Percentiles rank a stretch among this genome's conserved stretches.
Evolutionary conservation across 306 rosid genomes (phyloP).

Genomic region (Albizia julibrissin): DNA sequence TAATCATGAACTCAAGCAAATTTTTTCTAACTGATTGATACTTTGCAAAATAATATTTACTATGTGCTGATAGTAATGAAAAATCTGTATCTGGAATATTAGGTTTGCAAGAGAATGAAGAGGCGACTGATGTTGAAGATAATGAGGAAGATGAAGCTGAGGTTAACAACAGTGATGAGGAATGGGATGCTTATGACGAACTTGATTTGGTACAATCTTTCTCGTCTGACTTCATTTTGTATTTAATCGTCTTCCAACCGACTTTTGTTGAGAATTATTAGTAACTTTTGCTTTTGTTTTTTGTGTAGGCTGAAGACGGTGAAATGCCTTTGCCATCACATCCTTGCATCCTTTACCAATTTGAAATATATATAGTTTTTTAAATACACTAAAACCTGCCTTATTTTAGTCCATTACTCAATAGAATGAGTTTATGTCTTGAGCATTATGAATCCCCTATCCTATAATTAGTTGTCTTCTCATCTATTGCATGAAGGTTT

Average conservation of each 20-base stretch:
- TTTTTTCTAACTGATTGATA: neutral
- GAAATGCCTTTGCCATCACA: constrained; percentile 61
- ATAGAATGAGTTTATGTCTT: neutral
- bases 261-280: constrained; percentile 15
- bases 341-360: constrained; percentile 63
- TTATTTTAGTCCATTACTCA: neutral
- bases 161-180: constrained; percentile 63
- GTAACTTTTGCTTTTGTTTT: constrained; percentile 29
- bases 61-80: constrained; percentile 20
- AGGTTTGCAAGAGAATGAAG: constrained; percentile 52
- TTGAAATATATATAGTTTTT: neutral
- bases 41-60: constrained; percentile 1
- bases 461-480: neutral
- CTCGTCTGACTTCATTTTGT: constrained; percentile 20
- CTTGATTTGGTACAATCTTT: constrained; percentile 52
- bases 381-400: neutral
- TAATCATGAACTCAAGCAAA: neutral
- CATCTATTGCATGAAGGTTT: neutral
- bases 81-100: constrained; percentile 23
- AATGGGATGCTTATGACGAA: constrained; percentile 55
- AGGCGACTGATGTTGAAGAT: constrained; percentile 52
- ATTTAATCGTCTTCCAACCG: neutral
- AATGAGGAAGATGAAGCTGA: constrained; percentile 60
- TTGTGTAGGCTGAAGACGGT: constrained; percentile 62
- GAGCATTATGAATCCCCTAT: neutral